These are phyloP conservation scores for Polyplosphaeria fusca DNA, from an alignment of 495 filamentous ascomycete genomes.

Conservation along the genomic window DNA sequence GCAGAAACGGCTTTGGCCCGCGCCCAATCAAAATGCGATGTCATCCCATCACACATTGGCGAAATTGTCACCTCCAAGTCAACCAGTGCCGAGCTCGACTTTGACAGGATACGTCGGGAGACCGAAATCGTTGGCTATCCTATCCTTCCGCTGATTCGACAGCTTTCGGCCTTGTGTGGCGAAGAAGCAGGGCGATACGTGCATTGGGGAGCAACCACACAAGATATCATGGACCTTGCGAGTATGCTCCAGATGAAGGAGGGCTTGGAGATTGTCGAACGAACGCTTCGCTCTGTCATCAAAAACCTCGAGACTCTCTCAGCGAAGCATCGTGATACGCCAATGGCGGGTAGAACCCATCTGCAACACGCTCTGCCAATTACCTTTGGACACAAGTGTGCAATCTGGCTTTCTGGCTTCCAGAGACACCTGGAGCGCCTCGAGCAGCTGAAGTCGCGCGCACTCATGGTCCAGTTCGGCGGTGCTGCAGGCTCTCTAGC, in stretches of 20 bases:
- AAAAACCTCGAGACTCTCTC: slow-evolving; percentile 41
- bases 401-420: slow-evolving; percentile 47
- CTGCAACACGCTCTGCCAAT: slow-evolving; percentile 52
- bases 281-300: slow-evolving; percentile 41
- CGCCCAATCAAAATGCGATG: slow-evolving; percentile 46
- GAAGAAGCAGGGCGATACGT: slow-evolving; percentile 48
- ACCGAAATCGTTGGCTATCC: slow-evolving; percentile 56
- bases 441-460: slow-evolving; percentile 40
- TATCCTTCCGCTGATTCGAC: slow-evolving; percentile 50
- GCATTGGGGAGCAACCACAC: slow-evolving; percentile 57
- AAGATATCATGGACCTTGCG: slow-evolving; percentile 55
- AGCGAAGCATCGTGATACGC: slow-evolving; percentile 46
- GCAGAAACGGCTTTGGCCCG: slow-evolving; percentile 52
- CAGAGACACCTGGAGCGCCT: slow-evolving; percentile 47
- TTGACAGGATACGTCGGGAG: slow-evolving; percentile 45
- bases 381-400: slow-evolving; percentile 52
- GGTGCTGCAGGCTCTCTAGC: slow-evolving; percentile 51
- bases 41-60: slow-evolving; percentile 48
- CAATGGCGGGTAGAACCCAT: slow-evolving; percentile 54
- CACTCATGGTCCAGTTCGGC: slow-evolving; percentile 49
- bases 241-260: slow-evolving; percentile 50
- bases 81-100: slow-evolving; percentile 39
- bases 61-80: slow-evolving; percentile 42
- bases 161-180: slow-evolving; percentile 43
- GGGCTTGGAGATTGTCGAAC: slow-evolving; percentile 47